Evolutionary conservation across 257 asterid genomes (phyloP), one percentile per base, ranked within the genome.

Genomic region (Hygrophila difformis): DNA sequence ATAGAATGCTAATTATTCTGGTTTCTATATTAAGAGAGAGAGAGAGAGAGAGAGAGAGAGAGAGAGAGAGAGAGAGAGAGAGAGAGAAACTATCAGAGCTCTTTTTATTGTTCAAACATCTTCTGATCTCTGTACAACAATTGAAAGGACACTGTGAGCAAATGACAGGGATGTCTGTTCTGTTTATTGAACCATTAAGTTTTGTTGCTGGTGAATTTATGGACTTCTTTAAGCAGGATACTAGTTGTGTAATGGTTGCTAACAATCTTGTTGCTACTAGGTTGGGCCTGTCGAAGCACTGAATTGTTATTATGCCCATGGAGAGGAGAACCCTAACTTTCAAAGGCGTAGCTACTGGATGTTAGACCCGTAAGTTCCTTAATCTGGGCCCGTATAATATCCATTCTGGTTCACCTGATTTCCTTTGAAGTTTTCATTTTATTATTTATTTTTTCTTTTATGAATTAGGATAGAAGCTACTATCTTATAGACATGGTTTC

Each of bases 291-390:
- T 65, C 33, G 99, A 91, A 70, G 93, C 93, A 53, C 59, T 91
- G 36, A 86, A 86, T 49, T 91, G 99, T 73, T 91, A 91, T 62
- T 91, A 91, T 56, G 96, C 99, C 20, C 96, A 82, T 64, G 95
- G 96, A 49, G 93, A 74, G 61, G 81, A 68, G 56, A 86, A 78
- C 60, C 67, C 86, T 18, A 76, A 67, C 57, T 83, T 91, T 66
- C 93, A 78, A 74, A 79, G 99, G 57, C 96, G 99, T 56, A 75
- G 95, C 79, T 91, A 75, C 60, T 91, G 99, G 99, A 86, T 82
- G 72, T 73, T 91, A 75, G 79, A 91, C 44, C 81, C 74, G 99
- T 91, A 75, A 75, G 99, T 76, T 19, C 39, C 37, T 59, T 52
- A 48, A 22, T 48, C 20, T 50, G 33, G 45, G 17, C 33, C 49